phyloP scores from a whole-genome alignment of 2,329 filamentous ascomycete species.

The Monilinia vaccinii-corymbosi region DNA sequence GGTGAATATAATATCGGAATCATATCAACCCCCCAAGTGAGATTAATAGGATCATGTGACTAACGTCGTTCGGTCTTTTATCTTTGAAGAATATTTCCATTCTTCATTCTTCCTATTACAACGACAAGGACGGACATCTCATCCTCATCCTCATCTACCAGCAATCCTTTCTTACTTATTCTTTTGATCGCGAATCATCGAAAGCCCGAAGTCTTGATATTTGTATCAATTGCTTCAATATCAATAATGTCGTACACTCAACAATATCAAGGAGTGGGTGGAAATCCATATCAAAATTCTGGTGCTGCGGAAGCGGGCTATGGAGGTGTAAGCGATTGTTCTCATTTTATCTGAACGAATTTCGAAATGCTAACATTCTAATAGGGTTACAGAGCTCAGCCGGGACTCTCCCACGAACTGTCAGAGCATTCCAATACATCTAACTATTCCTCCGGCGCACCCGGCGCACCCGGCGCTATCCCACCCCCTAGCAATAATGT shows the following conservation, averaged over 20 bases:
- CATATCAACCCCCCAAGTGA: too few relatives aligned
- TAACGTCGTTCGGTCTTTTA: background rate
- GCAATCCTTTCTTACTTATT: background rate
- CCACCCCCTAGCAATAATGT: slow-evolving; percentile 24
- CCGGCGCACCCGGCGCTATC: slow-evolving; percentile 17
- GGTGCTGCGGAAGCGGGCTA: slow-evolving; percentile 18
- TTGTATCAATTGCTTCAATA: slow-evolving; percentile 19
- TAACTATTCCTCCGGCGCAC: slow-evolving; percentile 17
- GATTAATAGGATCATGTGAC: background rate
- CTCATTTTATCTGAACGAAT: too few relatives aligned
- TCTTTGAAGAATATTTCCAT: background rate
- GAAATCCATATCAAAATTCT: slow-evolving; percentile 49
- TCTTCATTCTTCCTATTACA: background rate
- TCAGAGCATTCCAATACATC: slow-evolving; percentile 5
- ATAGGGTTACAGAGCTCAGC: slow-evolving; percentile 17
- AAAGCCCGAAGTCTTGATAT: background rate
- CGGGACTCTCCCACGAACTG: slow-evolving; percentile 13
- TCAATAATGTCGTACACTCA: slow-evolving; percentile 47
- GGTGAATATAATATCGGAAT: too few relatives aligned
- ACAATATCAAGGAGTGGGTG: slow-evolving; percentile 42
- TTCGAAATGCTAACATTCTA: background rate
- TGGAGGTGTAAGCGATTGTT: slow-evolving; percentile 22
- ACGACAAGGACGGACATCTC: background rate
- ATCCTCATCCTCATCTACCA: background rate
- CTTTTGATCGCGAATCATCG: slow-evolving; percentile 1